Conservation (phyloP, 2,329 filamentous ascomycete genomes). For the Alternaria consortialis region DNA sequence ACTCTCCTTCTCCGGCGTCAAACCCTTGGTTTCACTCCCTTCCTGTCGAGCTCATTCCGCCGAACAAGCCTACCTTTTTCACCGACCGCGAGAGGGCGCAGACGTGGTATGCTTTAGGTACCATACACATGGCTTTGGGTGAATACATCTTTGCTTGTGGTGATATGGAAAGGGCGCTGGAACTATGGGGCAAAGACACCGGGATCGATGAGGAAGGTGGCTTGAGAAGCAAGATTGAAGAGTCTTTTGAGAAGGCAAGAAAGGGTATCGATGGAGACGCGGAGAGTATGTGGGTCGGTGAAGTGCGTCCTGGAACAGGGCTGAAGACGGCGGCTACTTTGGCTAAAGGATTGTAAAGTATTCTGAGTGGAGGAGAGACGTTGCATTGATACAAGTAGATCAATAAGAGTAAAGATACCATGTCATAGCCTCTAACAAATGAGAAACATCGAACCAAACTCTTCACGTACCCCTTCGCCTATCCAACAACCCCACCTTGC, state of each 20-base stretch:
- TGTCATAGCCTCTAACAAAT: neutral
- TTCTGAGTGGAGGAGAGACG: neutral
- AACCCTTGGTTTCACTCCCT: slow-evolving; percentile 45
- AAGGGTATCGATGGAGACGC: slow-evolving; percentile 39
- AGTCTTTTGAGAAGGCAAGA: slow-evolving; percentile 40
- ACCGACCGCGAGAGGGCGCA: slow-evolving; percentile 36
- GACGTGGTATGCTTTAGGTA: slow-evolving; percentile 41
- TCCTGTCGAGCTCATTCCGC: slow-evolving; percentile 44
- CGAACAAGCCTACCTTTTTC: slow-evolving; percentile 43
- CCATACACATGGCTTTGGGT: slow-evolving; percentile 39
- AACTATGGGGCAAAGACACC: slow-evolving; percentile 23
- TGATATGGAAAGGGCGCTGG: slow-evolving; percentile 42
- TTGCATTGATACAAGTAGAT: neutral
- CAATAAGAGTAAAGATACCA: neutral
- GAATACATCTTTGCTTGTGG: slow-evolving; percentile 47
- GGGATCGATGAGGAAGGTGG: slow-evolving; percentile 12
- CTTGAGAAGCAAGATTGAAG: slow-evolving; percentile 26
- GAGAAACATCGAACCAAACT: too few species aligned
- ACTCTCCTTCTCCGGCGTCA: slow-evolving; percentile 35
- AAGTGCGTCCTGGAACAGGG: slow-evolving; percentile 35
- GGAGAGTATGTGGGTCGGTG: slow-evolving; percentile 36
- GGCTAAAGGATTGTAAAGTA: slow-evolving; percentile 6
- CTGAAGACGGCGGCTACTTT: slow-evolving; percentile 34
- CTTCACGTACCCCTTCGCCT: too few species aligned
- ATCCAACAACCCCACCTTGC: too few species aligned